Conservation (phyloP, 805 yeast genomes). For the Starmera dryadoides region DNA sequence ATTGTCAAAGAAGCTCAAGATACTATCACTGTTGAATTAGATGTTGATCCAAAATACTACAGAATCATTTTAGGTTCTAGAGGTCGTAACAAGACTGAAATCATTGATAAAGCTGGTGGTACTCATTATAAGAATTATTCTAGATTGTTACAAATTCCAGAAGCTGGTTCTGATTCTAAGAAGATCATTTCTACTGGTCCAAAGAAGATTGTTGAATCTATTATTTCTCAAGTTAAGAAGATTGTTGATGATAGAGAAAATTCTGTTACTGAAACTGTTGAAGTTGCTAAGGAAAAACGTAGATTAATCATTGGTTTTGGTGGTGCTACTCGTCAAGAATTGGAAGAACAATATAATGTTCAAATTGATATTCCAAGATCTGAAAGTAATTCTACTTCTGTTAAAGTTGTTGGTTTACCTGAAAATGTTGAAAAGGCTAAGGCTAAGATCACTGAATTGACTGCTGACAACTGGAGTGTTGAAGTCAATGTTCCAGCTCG, state of each 20-base stretch:
- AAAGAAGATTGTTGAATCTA: conserved; percentile 59
- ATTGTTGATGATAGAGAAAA: conserved; percentile 62
- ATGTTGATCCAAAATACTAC: conserved; percentile 69
- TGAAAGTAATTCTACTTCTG: conserved; percentile 37
- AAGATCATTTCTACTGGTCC: conserved; percentile 69
- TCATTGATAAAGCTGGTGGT: conserved; percentile 76
- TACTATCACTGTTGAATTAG: conserved; percentile 46
- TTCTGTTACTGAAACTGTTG: conserved; percentile 41
- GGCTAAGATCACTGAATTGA: conserved; percentile 50
- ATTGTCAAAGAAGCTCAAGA: conserved; percentile 64
- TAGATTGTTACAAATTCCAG: conserved; percentile 63
- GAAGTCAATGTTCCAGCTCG: conserved; percentile 50
- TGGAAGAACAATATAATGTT: conserved; percentile 66
- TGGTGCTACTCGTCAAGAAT: conserved; percentile 64
- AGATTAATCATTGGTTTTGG: conserved; percentile 74
- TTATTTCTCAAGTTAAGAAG: conserved; percentile 52
- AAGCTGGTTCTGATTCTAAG: conserved; percentile 48
- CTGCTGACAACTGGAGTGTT: conserved; percentile 48
- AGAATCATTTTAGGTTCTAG: conserved; percentile 71
- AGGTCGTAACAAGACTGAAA: conserved; percentile 67
- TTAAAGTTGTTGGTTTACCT: conserved; percentile 59
- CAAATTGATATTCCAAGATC: conserved; percentile 60
- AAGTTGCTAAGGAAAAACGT: conserved; percentile 67
- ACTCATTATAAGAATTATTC: conserved; percentile 41
- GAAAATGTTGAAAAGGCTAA: conserved; percentile 59